phyloP scores from a whole-genome alignment of 345 rosid species.

The Camelina sativa region DNA sequence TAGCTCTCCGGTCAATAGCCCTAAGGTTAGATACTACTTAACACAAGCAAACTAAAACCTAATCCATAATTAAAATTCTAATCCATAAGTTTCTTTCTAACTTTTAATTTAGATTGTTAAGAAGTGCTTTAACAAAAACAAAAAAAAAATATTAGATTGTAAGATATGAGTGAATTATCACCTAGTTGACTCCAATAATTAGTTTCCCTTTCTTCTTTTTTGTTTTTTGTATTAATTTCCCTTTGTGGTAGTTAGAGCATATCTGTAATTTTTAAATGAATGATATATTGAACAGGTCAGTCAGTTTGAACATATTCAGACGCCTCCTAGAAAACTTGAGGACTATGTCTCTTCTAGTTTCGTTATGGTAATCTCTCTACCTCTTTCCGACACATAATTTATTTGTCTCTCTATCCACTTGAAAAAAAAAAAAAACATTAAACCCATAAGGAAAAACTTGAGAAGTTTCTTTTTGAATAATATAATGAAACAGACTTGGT shows the following conservation, averaged over 20 bases:
- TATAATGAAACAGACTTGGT: slow-evolving; percentile 10
- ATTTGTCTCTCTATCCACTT: slow-evolving; percentile 16
- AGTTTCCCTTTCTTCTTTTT: background rate
- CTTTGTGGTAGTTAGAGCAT: slow-evolving; percentile 12
- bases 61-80: background rate
- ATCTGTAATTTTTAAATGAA: slow-evolving; percentile 29
- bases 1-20: slow-evolving; percentile 82
- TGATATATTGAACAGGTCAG: slow-evolving; percentile 52
- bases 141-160: no score
- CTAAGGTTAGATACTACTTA: slow-evolving; percentile 58
- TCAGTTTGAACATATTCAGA: slow-evolving; percentile 51
- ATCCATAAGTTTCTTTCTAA: background rate
- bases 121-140: no score
- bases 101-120: background rate
- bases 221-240: background rate
- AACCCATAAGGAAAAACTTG: slow-evolving; percentile 3
- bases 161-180: slow-evolving; percentile 10
- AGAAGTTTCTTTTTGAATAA: slow-evolving; percentile 18
- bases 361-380: slow-evolving; percentile 37
- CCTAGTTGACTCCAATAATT: background rate
- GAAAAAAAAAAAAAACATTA: background rate
- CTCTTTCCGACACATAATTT: slow-evolving; percentile 22
- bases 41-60: slow-evolving; percentile 13
- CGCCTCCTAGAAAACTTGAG: slow-evolving; percentile 49
- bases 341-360: slow-evolving; percentile 46